Base-by-base conservation (phyloP, 306 rosid species). In the Quercus gilva region DNA sequence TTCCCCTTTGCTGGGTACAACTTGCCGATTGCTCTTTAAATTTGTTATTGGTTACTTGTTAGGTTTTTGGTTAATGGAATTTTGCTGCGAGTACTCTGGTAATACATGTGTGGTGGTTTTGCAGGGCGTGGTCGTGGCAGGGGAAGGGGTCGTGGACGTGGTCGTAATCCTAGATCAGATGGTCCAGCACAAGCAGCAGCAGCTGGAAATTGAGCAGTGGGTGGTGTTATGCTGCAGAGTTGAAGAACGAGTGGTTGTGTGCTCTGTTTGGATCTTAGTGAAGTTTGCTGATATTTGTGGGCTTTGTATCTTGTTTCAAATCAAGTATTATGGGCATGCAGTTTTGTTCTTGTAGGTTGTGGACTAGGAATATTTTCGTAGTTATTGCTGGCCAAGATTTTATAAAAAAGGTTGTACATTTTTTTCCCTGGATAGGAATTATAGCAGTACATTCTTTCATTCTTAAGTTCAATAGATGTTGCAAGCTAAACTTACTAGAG, bases 91-190 rank as follows among this genome's bases (percentile, higher is more conserved):
- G 28, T 4, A 9, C 43, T 53, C 56, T 59, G 51, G 20, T 71
- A 2, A 60, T 31, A 78, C 55, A 37, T 71, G 41, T 81, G 28
- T 76, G 74, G 69, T 74, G 85, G 49, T 75, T 76, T 75, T 76
- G 85, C 70, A 90, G 92, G 96, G 33, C 90, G 90, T 7, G 97
- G 90, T 8, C 96, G 91, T 59, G 86, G 89, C 11, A 71, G 82
- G 69, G 94, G 94, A 60, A 85, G 97, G 85, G 90, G 91, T 14
- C 83, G 89, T 70, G 96, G 94, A 1, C 89, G 86, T 55, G 86
- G 79, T 69, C 76, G 73, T 45, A 65, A 52, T 74, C 55, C 60
- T 28, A 82, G 86, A 76, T 72, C 83, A 4, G 91, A 88, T 25
- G 90, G 86, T 69, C 85, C 76, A 7, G 90, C 79, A 55, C 84